Percentiles rank a stretch among this genome's conserved stretches.
Conservation (phyloP, 352 stramenopile genomes). For the Phytophthora hybrid region DNA sequence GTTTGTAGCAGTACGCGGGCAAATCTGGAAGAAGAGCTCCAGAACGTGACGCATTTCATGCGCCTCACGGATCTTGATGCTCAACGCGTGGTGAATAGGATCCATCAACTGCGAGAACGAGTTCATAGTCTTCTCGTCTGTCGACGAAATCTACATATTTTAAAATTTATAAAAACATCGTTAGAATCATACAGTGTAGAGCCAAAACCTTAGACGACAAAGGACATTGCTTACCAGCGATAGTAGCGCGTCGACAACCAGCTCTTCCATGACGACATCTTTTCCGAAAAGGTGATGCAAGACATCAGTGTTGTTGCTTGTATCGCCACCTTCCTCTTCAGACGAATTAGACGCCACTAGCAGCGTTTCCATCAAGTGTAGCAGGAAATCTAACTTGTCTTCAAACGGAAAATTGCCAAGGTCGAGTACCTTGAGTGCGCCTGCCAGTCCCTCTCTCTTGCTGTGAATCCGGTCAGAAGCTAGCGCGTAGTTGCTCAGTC, state of each 20-base stretch:
- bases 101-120: conserved; percentile 65
- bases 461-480: conserved; percentile 41
- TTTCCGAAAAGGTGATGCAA: conserved; percentile 75
- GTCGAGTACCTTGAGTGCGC: conserved; percentile 75
- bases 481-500: conserved; percentile 22
- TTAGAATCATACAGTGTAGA: neutral
- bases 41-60: conserved; percentile 85
- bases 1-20: conserved; percentile 66
- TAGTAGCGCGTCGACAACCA: conserved; percentile 72
- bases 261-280: conserved; percentile 70
- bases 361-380: conserved; percentile 69
- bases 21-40: conserved; percentile 78
- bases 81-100: conserved; percentile 68
- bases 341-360: conserved; percentile 43
- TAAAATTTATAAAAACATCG: neutral
- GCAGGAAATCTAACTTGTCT: conserved; percentile 73
- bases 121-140: conserved; percentile 65
- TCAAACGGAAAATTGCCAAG: conserved; percentile 62
- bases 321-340: conserved; percentile 16
- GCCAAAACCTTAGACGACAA: neutral
- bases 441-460: conserved; percentile 64
- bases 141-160: conserved; percentile 52
- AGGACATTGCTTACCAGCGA: conserved; percentile 48
- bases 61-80: conserved; percentile 72
- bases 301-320: conserved; percentile 41